Evolutionary conservation across 2,329 filamentous ascomycete genomes (phyloP).

Genomic region (Curvularia eragrostidis): DNA sequence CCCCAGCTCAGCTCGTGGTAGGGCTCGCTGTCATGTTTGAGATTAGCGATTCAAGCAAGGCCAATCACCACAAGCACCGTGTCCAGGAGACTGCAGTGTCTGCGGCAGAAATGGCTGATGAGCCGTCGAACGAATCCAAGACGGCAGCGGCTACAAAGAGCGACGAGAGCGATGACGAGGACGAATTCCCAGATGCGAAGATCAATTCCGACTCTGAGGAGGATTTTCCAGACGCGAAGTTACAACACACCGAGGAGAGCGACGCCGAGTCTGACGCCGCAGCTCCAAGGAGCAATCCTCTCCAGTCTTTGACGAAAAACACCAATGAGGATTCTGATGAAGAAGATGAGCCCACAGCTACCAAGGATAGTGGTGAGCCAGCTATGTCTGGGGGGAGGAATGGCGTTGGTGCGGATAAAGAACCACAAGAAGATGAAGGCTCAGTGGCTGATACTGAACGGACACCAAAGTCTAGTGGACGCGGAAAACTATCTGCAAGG

Average conservation of each 20-base stretch:
- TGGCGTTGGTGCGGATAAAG: constrained; percentile 10
- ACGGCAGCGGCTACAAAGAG: constrained; percentile 29
- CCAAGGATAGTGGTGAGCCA: constrained; percentile 10
- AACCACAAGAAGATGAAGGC: constrained; percentile 36
- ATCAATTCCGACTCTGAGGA: constrained; percentile 51
- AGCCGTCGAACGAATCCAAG: constrained; percentile 22
- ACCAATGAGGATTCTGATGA: constrained; percentile 28
- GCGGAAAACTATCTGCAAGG: constrained; percentile 49
- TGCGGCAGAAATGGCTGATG: constrained; percentile 32
- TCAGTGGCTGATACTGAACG: constrained; percentile 39
- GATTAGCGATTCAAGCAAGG: constrained; percentile 86
- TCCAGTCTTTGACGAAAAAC: constrained; percentile 42
- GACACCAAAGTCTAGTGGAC: constrained; percentile 29
- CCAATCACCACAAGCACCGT: constrained; percentile 78
- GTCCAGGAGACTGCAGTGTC: constrained; percentile 53
- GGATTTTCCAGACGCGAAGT: constrained; percentile 54
- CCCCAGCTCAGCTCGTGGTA: constrained; percentile 84
- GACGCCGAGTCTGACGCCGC: constrained; percentile 45
- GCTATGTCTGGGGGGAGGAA: constrained; percentile 24
- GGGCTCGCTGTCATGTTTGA: constrained; percentile 88
- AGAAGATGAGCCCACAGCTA: constrained; percentile 31
- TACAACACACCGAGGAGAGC: constrained; percentile 47
- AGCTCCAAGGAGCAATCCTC: constrained; percentile 46
- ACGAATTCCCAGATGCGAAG: constrained; percentile 55
- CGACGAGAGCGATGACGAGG: constrained; percentile 51